A percentile compares a stretch with the other conserved stretches of the same genome.
Evolutionary conservation across 768 basidiomycete genomes (phyloP).

Genomic region (Leucocoprinus leucothites): DNA sequence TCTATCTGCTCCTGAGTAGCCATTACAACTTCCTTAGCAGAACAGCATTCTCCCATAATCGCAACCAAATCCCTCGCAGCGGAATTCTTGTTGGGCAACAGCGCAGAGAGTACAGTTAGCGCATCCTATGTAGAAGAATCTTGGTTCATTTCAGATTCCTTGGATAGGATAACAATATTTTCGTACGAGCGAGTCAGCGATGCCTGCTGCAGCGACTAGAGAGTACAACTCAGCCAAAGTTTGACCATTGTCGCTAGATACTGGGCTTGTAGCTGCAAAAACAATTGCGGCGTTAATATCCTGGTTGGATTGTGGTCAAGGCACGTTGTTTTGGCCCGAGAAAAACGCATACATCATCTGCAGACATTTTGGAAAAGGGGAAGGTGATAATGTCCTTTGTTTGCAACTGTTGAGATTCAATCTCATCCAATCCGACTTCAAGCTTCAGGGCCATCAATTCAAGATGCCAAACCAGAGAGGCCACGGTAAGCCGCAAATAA

Average conservation of each 20-base stretch:
- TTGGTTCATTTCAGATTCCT: background rate
- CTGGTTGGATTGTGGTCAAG: background rate
- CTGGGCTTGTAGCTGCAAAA: background rate
- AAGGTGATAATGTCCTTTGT: background rate
- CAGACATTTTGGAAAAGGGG: background rate
- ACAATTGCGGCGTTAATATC: conserved; percentile 1
- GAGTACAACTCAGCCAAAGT: conserved; percentile 2
- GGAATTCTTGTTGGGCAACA: conserved; percentile 35
- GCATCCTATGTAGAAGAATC: conserved; percentile 33
- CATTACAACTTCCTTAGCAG: conserved; percentile 46
- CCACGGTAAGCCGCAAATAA: no score
- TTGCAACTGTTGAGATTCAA: background rate
- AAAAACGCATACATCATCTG: background rate
- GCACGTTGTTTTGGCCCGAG: background rate
- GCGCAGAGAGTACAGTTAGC: conserved; percentile 36
- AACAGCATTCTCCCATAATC: conserved; percentile 36
- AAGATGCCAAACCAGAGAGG: no score
- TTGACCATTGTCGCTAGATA: background rate
- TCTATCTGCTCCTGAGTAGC: conserved; percentile 45
- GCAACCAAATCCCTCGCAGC: conserved; percentile 36
- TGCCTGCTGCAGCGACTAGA: background rate
- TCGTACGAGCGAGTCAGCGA: conserved; percentile 11
- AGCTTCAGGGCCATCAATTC: no score
- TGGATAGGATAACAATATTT: background rate
- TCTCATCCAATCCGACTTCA: no score